phyloP scores from a whole-genome alignment of 2,329 filamentous ascomycete species.

The Lachnellula hyalina region DNA sequence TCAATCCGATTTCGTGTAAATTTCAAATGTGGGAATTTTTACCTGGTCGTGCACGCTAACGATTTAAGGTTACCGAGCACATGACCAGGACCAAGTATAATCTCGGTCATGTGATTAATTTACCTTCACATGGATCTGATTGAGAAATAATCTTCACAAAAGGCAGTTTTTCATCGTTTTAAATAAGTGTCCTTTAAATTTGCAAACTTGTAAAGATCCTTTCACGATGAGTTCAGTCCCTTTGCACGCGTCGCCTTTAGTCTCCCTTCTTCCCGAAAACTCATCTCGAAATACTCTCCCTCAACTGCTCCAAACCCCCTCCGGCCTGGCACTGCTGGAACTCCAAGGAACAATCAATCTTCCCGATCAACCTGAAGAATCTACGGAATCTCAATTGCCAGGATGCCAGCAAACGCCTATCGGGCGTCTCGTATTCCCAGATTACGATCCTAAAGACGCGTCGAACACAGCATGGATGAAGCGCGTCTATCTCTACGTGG shows the following conservation, averaged over 20 bases:
- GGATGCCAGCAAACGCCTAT: constrained; percentile 44
- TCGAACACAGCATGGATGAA: constrained; percentile 79
- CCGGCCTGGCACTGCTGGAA: constrained; percentile 84
- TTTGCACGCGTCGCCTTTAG: not conserved
- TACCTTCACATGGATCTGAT: too few species aligned
- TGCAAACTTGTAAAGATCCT: not conserved
- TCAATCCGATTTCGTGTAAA: not conserved
- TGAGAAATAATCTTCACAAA: too few species aligned
- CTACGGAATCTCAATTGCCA: constrained; percentile 7
- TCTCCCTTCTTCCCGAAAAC: not conserved
- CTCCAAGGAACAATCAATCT: constrained; percentile 88
- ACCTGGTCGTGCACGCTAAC: not conserved
- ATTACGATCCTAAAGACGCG: constrained; percentile 54
- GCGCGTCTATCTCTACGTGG: constrained; percentile 80
- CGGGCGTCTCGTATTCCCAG: constrained; percentile 73
- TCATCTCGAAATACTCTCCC: constrained; percentile 58
- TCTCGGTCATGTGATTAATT: not conserved
- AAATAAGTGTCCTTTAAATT: not conserved
- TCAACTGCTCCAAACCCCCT: constrained; percentile 78
- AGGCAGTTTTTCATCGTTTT: too few species aligned
- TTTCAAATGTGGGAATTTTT: not conserved
- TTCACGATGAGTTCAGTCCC: not conserved
- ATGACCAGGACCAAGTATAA: not conserved
- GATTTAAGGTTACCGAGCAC: not conserved
- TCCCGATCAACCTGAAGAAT: constrained; percentile 39